phyloP scores from a whole-genome alignment of 352 stramenopile genomes.

The Phytopythium vexans region DNA sequence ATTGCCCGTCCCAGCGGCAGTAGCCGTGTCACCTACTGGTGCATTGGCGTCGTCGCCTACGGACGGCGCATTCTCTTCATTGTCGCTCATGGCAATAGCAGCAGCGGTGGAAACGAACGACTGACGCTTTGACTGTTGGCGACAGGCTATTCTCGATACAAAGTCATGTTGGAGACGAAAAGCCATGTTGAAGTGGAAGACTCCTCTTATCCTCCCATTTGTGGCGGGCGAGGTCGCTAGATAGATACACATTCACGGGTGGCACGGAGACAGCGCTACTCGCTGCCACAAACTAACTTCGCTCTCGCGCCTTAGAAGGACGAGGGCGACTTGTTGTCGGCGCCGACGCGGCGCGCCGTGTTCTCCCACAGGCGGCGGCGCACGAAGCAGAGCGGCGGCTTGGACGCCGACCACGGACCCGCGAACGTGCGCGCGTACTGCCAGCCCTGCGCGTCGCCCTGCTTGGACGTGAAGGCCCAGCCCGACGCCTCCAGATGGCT shows the following conservation, averaged over 20 bases:
- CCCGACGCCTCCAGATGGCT: conserved; percentile 33
- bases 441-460: conserved; percentile 59
- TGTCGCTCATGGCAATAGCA: too few relatives aligned
- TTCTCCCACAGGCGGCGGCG: conserved; percentile 74
- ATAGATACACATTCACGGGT: too few relatives aligned
- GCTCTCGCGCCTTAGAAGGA: conserved; percentile 16
- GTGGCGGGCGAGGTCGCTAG: too few relatives aligned
- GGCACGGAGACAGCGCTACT: too few relatives aligned
- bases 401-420: conserved; percentile 52
- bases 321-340: conserved; percentile 11
- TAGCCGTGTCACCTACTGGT: background rate
- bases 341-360: conserved; percentile 28
- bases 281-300: background rate
- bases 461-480: conserved; percentile 49
- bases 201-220: too few relatives aligned
- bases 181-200: too few relatives aligned
- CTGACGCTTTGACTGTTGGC: too few relatives aligned
- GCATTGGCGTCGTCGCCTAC: background rate
- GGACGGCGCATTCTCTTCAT: too few relatives aligned
- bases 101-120: too few relatives aligned
- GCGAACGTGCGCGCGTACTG: conserved; percentile 61
- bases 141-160: too few relatives aligned
- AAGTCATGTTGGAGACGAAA: too few relatives aligned
- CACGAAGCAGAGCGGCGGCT: conserved; percentile 51
- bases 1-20: conserved; percentile 25